Evolutionary conservation across 2,329 filamentous ascomycete species (phyloP).

Genomic region (Xylariaceae sp.): DNA sequence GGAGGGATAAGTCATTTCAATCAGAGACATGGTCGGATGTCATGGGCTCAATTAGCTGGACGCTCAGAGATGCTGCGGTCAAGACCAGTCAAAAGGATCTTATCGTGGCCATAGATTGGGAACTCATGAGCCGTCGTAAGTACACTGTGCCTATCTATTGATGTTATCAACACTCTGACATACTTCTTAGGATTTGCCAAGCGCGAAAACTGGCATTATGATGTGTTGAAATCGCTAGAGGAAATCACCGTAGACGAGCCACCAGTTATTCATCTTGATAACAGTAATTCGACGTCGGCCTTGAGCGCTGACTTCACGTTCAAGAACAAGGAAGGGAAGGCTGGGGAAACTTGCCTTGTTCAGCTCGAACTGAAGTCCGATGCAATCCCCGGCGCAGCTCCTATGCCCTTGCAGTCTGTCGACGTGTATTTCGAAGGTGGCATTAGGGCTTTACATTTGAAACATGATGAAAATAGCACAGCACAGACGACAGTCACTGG

Average conservation of each 20-base stretch:
- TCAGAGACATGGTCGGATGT: conserved; percentile 59
- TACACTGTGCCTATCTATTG: background rate
- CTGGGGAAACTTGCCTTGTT: conserved; percentile 56
- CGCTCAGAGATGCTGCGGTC: conserved; percentile 55
- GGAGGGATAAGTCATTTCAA: conserved; percentile 56
- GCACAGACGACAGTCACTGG: conserved; percentile 6
- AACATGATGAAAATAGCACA: conserved; percentile 35
- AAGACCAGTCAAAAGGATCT: conserved; percentile 52
- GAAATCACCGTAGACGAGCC: conserved; percentile 43
- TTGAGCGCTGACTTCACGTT: conserved; percentile 57
- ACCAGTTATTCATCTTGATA: conserved; percentile 50
- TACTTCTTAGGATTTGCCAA: conserved; percentile 48
- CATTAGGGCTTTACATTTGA: conserved; percentile 53
- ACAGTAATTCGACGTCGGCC: conserved; percentile 52
- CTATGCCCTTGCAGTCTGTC: conserved; percentile 51
- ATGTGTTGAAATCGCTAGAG: conserved; percentile 56
- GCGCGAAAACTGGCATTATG: conserved; percentile 58
- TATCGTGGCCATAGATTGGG: conserved; percentile 63
- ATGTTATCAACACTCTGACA: conserved; percentile 9
- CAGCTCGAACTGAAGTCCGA: conserved; percentile 59
- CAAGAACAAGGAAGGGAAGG: conserved; percentile 55
- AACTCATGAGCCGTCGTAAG: conserved; percentile 59
- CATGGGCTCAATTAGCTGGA: conserved; percentile 60
- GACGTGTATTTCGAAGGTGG: conserved; percentile 56
- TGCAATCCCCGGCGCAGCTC: conserved; percentile 50